A percentile compares a stretch with the other conserved stretches of the same genome.
These are phyloP conservation scores for Onygenales sp. DNA, from an alignment of 2,329 filamentous ascomycete species.

Conservation along the genomic window DNA sequence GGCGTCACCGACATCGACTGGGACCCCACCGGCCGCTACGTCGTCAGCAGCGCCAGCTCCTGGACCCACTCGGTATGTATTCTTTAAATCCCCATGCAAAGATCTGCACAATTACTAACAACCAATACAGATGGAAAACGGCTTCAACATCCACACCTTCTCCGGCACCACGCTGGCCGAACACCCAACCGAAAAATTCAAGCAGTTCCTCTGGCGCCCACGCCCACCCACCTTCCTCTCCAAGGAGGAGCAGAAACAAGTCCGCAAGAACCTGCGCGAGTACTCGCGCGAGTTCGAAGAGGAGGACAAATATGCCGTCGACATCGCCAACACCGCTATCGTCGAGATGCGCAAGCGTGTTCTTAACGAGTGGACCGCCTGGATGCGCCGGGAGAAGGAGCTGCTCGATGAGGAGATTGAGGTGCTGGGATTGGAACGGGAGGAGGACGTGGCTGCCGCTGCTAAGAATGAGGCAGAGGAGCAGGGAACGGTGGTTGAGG, in stretches of 20 bases:
- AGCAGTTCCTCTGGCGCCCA: constrained; percentile 92
- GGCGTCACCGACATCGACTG: constrained; percentile 96
- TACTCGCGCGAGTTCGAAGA: constrained; percentile 94
- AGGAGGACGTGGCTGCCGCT: constrained; percentile 45
- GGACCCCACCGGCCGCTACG: constrained; percentile 92
- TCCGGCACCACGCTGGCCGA: constrained; percentile 80
- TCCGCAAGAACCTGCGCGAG: constrained; percentile 96
- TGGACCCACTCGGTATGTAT: constrained; percentile 88
- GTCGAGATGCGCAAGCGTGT: constrained; percentile 75
- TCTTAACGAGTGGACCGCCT: constrained; percentile 81
- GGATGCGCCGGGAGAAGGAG: constrained; percentile 64
- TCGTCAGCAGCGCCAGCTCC: constrained; percentile 82
- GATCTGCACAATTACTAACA: neutral
- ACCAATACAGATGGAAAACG: constrained; percentile 80
- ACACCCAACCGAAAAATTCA: constrained; percentile 91
- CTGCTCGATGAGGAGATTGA: constrained; percentile 64
- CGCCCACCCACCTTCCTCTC: constrained; percentile 81
- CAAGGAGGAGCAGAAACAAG: constrained; percentile 95
- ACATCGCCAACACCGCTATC: constrained; percentile 86
- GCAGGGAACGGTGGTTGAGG: constrained; percentile 72
- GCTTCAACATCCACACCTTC: constrained; percentile 97
- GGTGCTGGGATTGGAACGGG: constrained; percentile 56
- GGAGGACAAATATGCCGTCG: constrained; percentile 86
- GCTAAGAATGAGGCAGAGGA: constrained; percentile 51
- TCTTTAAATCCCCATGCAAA: neutral